Conservation (phyloP, 345 rosid species). For the Lepidium africanum region DNA sequence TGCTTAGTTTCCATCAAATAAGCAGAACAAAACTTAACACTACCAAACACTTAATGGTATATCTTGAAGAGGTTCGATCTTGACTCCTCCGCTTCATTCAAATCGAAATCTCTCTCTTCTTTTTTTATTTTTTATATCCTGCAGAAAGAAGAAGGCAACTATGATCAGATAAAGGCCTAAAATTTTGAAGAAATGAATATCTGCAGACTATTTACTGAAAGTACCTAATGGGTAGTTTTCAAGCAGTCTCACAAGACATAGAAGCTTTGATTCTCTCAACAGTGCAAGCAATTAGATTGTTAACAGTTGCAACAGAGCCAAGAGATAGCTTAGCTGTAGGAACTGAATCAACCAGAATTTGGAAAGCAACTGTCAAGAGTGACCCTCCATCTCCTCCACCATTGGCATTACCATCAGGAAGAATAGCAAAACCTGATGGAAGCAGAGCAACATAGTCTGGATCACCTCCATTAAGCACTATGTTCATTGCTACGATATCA, state of each 20-base stretch:
- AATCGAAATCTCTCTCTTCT: slow-evolving; percentile 17
- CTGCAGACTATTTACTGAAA: neutral
- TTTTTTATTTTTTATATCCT: neutral
- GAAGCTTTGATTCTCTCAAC: slow-evolving; percentile 86
- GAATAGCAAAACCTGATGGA: slow-evolving; percentile 74
- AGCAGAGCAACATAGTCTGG: slow-evolving; percentile 64
- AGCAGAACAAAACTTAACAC: slow-evolving; percentile 28
- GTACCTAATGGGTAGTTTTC: slow-evolving; percentile 19
- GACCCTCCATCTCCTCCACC: slow-evolving; percentile 49
- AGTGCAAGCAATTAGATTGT: slow-evolving; percentile 86
- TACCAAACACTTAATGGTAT: slow-evolving; percentile 28
- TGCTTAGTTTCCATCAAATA: slow-evolving; percentile 23
- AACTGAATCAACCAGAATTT: slow-evolving; percentile 87
- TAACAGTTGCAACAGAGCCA: slow-evolving; percentile 94
- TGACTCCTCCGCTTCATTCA: slow-evolving; percentile 49
- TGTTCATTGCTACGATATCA: slow-evolving; percentile 64
- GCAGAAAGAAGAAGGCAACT: neutral
- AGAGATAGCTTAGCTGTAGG: slow-evolving; percentile 92
- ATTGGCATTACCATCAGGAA: slow-evolving; percentile 48
- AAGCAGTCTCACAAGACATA: slow-evolving; percentile 51
- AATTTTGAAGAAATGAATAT: neutral
- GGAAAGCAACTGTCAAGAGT: slow-evolving; percentile 87
- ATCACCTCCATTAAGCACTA: slow-evolving; percentile 66
- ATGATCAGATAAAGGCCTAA: neutral
- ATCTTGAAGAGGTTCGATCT: slow-evolving; percentile 80